Base-by-base conservation (phyloP, 192 early-diverging fungal species). In the Chytriomyces confervae region DNA sequence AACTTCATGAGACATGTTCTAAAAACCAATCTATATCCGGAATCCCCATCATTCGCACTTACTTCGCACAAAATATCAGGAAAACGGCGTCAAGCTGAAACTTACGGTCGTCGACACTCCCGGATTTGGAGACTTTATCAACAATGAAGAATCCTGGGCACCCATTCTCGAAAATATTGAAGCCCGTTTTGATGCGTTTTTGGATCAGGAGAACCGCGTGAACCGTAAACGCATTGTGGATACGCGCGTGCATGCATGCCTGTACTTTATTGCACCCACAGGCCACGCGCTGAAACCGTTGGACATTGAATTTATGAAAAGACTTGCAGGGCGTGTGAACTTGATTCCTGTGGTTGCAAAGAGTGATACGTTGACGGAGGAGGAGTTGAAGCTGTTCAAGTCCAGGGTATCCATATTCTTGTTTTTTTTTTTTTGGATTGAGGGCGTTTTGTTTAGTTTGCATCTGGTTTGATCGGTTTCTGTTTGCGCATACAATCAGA, bases 291-390 rank as follows among this genome's bases (percentile, higher is more conserved):
- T 95, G 69, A 93, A 94, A 83, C 94, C 97, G 61, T 86, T 98
- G 51, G 97, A 99, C 79, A 92, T 99, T 81, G 95, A 95, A 79
- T 93, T 96, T 74, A 99, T 99, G 97, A 95, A 97, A 87, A 90
- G 90, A 48, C 88, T 99, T 57, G 95, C 95, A 50, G 90, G 92
- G 46, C 94, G 97, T 70, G 95, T 97, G 76, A 99, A 99, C 83
- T 87, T 99, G 82, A 97, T 99, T 80, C 97, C 97, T 29, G 94
- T 98, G 74, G 96, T 99, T 86, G 94, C 97, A 66, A 99, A 99
- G 83, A 94, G 95, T 60, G 97, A 99, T 85, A 99, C 97, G 20
- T 84, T 99, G 88, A 97, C 96, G 50, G 95, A 95, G n/a, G 89
- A 92, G 13, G 93, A 96, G 66, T 87, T 99, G 75, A 92, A 93